Evolutionary conservation across 1,139 yeast genomes (phyloP), one percentile per base, ranked within the genome.

Genomic region (Meyerozyma carpophila): DNA sequence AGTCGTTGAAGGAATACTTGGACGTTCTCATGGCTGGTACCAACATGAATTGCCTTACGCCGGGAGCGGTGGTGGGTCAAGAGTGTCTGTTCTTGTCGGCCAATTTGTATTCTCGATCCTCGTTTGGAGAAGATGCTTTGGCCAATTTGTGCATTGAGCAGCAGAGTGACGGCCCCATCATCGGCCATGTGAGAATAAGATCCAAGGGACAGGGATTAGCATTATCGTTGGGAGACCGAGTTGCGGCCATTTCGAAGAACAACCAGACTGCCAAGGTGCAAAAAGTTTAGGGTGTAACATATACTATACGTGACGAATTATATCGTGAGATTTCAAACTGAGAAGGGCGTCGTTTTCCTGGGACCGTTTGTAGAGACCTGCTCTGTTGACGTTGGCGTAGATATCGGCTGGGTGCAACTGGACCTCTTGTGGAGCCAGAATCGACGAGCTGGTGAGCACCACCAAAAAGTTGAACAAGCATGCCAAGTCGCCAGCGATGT

Each of bases 191-290:
- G 40, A 83, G 98, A 68, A 91, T 94, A 58, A 82, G 99, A 68
- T 87, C 97, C 29, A 93, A 93, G 79, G 96, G 98, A 26, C 98
- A 94, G 73, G 98, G 98, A 3, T 77, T 94, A 54, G 98, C 98
- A 11, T 74, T 94, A 52, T 84, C 96, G 4, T 75, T 94, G 57
- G 99, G 99, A 52, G 98, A 94, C 61, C 81, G 91, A 56, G 94
- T 90, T 46, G 95, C 96, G 25, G 75, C 85, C 34, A 82, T 79
- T 66, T 77, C 90, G 24, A 79, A 85, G 55, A 81, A 80, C 62
- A 66, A 63, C 24, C 67, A 66, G 49, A 55, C 54, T 29, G 56
- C 62, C 14, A 47, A 40, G 14, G 43, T 51, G 32, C 32, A 14
- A n/a, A 36, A 36, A n/a, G 43, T 41, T 25, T 37, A 18, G 8